These are phyloP conservation scores for Starmerella stigmatis DNA, from an alignment of 805 yeast genomes.

Conservation along the genomic window DNA sequence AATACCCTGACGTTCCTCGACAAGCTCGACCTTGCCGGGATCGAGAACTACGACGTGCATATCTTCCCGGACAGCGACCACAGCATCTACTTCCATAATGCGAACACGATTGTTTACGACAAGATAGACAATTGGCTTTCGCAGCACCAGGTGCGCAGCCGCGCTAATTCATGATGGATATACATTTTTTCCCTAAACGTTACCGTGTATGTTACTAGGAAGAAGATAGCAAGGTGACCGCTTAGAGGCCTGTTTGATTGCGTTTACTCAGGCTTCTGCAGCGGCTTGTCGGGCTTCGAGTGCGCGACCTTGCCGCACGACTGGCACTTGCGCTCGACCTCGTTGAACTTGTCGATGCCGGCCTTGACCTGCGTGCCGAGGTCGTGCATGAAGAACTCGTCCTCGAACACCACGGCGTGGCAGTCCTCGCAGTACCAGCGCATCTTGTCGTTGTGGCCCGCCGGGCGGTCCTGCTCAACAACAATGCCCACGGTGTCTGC, in stretches of 20 bases:
- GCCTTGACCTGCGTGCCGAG: slow-evolving; percentile 83
- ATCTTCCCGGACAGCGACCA: slow-evolving; percentile 93
- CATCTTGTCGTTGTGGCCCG: slow-evolving; percentile 54
- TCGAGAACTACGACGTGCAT: slow-evolving; percentile 85
- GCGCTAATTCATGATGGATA: background rate
- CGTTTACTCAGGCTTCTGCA: slow-evolving; percentile 18
- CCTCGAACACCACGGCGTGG: slow-evolving; percentile 52
- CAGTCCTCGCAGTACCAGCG: slow-evolving; percentile 84
- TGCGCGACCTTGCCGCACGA: slow-evolving; percentile 50
- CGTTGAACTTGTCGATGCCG: slow-evolving; percentile 60
- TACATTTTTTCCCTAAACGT: background rate
- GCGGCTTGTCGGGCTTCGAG: slow-evolving; percentile 21
- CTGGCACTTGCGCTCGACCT: slow-evolving; percentile 57
- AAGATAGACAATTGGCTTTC: slow-evolving; percentile 59
- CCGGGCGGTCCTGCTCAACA: slow-evolving; percentile 84
- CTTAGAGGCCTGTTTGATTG: no score
- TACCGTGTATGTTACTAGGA: background rate
- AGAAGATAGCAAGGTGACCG: background rate
- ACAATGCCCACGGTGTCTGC: slow-evolving; percentile 82
- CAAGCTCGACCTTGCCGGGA: slow-evolving; percentile 52
- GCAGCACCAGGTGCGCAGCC: slow-evolving; percentile 24
- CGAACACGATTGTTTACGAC: slow-evolving; percentile 60
- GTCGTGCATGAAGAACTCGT: slow-evolving; percentile 63
- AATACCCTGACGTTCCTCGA: slow-evolving; percentile 73
- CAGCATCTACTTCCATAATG: slow-evolving; percentile 68